phyloP scores from a whole-genome alignment of 73 alveolate species.

The Paramecium tetraurelia region DNA sequence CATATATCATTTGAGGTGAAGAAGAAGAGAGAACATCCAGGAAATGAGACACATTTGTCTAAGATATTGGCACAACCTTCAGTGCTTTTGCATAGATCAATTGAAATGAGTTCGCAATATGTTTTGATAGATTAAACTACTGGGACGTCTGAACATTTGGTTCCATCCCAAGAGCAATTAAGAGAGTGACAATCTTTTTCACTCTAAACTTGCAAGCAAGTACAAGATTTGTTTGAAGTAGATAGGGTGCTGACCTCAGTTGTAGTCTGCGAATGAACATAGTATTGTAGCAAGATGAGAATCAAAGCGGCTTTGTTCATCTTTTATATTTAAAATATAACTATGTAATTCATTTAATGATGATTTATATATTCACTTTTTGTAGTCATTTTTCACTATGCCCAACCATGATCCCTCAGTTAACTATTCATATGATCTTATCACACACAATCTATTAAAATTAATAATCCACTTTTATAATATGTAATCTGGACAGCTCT shows the following conservation, averaged over 20 bases:
- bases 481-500: conserved; percentile 14
- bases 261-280: not conserved
- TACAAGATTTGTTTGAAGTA: not conserved
- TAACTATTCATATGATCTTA: not conserved
- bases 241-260: not conserved
- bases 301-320: not conserved
- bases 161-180: not conserved
- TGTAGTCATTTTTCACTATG: not conserved
- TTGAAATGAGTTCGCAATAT: not conserved
- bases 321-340: not conserved
- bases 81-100: not conserved
- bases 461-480: not conserved
- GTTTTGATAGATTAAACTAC: not conserved
- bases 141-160: not conserved
- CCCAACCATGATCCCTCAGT: too few relatives aligned
- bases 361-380: not conserved
- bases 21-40: not conserved
- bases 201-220: not conserved
- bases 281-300: not conserved
- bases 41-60: not conserved
- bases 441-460: not conserved
- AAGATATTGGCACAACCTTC: not conserved
- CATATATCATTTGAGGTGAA: not conserved
- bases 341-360: not conserved
- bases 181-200: not conserved